Evolutionary conservation across 805 yeast species (phyloP).

Genomic region (Sungouiella blattae): DNA sequence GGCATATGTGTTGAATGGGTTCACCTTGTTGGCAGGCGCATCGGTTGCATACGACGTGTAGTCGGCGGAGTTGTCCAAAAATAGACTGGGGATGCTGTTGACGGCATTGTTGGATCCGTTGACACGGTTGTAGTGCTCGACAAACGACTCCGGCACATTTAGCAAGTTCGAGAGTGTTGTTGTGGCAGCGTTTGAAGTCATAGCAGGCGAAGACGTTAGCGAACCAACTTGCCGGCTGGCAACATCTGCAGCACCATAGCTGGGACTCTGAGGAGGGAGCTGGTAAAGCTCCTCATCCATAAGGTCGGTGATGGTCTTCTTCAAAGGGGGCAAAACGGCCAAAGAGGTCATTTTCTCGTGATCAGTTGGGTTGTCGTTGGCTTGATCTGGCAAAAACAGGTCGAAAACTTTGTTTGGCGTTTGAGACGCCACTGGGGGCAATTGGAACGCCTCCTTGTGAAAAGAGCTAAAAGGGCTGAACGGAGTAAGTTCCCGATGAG

Average conservation of each 20-base stretch:
- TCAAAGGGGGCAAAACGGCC: slow-evolving; percentile 47
- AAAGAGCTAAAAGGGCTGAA: too few relatives aligned
- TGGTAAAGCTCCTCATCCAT: slow-evolving; percentile 60
- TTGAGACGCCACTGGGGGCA: too few relatives aligned
- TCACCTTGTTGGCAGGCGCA: slow-evolving; percentile 7
- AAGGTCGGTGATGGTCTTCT: slow-evolving; percentile 53
- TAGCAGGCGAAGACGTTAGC: slow-evolving; percentile 8
- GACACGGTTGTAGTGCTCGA: slow-evolving; percentile 21
- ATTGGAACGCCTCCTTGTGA: too few relatives aligned
- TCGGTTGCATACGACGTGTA: slow-evolving; percentile 13
- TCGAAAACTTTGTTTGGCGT: too few relatives aligned
- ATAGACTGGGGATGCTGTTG: slow-evolving; percentile 17
- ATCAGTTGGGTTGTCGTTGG: too few relatives aligned
- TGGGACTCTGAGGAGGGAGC: not conserved
- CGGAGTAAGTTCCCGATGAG: too few relatives aligned
- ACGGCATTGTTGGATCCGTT: slow-evolving; percentile 13
- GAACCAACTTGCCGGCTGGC: slow-evolving; percentile 5
- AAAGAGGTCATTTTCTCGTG: slow-evolving; percentile 43
- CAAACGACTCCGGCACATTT: slow-evolving; percentile 30
- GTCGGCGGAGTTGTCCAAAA: slow-evolving; percentile 4
- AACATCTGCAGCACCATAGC: slow-evolving; percentile 6
- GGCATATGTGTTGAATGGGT: slow-evolving; percentile 39
- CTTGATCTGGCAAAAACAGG: too few relatives aligned
- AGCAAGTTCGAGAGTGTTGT: slow-evolving; percentile 25
- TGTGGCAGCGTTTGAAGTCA: slow-evolving; percentile 10